Evolutionary conservation across 768 basidiomycete species (phyloP), one percentile per base, ranked within the genome.

Genomic region (Cystobasidium ongulense): DNA sequence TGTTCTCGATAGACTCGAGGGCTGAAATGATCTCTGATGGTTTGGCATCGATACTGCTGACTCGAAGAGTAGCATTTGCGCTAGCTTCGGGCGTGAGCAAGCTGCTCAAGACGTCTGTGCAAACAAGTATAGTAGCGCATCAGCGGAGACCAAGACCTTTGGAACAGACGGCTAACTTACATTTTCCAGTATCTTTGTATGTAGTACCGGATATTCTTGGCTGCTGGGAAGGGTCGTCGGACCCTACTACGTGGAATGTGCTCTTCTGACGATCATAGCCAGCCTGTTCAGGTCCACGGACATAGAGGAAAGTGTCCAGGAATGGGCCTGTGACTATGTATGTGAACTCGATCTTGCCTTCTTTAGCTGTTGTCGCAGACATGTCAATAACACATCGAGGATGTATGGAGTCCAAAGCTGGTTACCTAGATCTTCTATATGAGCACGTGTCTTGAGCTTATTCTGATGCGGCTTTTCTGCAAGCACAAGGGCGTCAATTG

Each of bases 391-490:
- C n/a, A n/a, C n/a, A n/a, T 29, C 5, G 13, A 7, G 5, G 11
- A 17, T 10, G 5, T 29, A 5, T 35, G 57, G 29, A 27, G 25
- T 10, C 27, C 4, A 8, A 3, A 50, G 7, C 17, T 35, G 29
- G 23, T 27, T 59, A 59, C 57, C 57, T 17, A 75, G 74, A 11
- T 65, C 52, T 35, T 75, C 74, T 57, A 75, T 71, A 35, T 75
- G 74, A 13, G 66, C 74, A 25, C 74, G 74, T 43, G 67, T 70
- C 59, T 70, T 70, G 53, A 75, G 74, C 74, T 75, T 75, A 65
- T 75, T 75, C 67, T 75, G 74, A 54, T 75, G 74, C 31, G 74
- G 74, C 36, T 61, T 71, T 57, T 75, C 74, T 71, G 65, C 39
- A 27, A n/a, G 38, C 5, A 41, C 11, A 31, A n/a, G 7, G n/a